Evolutionary conservation across 495 filamentous ascomycete genomes (phyloP), one percentile per base, ranked within the genome.

Genomic region (Tuber borchii): DNA sequence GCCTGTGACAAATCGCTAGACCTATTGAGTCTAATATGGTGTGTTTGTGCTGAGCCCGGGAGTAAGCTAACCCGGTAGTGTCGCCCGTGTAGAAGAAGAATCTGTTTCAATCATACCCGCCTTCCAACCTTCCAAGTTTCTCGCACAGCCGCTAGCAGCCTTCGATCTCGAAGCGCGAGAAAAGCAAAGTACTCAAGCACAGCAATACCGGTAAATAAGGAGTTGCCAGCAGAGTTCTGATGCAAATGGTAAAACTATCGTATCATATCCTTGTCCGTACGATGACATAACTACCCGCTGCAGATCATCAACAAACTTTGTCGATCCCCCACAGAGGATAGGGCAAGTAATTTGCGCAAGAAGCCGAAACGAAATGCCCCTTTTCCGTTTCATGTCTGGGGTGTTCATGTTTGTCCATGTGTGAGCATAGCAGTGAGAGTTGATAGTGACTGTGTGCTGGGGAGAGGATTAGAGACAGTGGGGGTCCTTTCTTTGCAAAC

Each of bases 241-340:
- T 65, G 26, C 56, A 14, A 34, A 31, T 14, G 26, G n/a, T n/a
- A 56, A 12, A 31, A 16, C 12, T 9, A 56, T n/a, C 48, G n/a
- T 22, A n/a, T n/a, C 7, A 34, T 65, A 65, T 65, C 56, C 56
- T 26, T 65, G 56, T 65, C 26, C 26, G 12, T 14, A 65, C 26
- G 26, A 19, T 65, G 56, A 65, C 56, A 65, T 65, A 65, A 31
- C 56, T 65, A 65, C 26, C 56, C 56, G 56, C 56, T 65, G 56
- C 56, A 26, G 56, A 65, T 65, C 56, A 65, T 65, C 14, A 17
- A 34, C 56, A 34, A 65, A 65, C 56, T 34, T 65, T 65, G 56
- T 34, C 56, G 56, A 65, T 65, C 56, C 56, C 56, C 26, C 56
- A 16, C 56, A 65, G 56, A 34, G 56, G 17, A 34, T 31, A 17